Evolutionary conservation across 352 stramenopile genomes (phyloP), one percentile per base, ranked within the genome.

Genomic region (Phytophthora europaea): DNA sequence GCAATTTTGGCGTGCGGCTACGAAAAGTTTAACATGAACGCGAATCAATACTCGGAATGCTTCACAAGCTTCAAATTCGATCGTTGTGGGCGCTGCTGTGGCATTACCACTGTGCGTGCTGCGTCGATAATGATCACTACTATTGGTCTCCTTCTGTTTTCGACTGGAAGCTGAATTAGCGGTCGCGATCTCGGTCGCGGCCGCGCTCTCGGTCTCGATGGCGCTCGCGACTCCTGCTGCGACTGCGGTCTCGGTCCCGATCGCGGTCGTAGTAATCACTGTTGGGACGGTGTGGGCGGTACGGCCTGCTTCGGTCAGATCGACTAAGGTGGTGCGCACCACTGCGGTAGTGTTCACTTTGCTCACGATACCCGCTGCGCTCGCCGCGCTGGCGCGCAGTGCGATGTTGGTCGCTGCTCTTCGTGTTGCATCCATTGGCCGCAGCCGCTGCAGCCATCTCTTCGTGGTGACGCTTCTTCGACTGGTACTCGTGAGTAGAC

Each of bases 401-500:
- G 36, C 77, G 77, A 26, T 76, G 65, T 22, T 80, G 70, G 33
- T 81, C 74, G 45, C 61, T 64, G 33, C 40, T 61, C 36, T 82
- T 78, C n/a, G 47, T 22, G 48, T 52, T 75, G 34, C 70, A 34
- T 13, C 64, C 58, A 16, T 81, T 81, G 1, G 47, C 67, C 4
- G 67, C 70, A 3, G 73, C 77, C 1, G 67, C 79, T 22, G 85
- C 87, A 13, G 83, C 80, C 61, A 87, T 87, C 26, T 96, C 88
- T 70, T 92, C 89, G 28, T 93, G 86, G 38, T 94, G 83, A 5
- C 90, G 83, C 75, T 96, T 96, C 67, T 96, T 96, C 0, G 85
- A 93, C 71, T 96, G 90, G 52, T 96, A 96, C 45, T 95, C 90
- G 54, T 96, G 90, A 6, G 76, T 94, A 15, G 88, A 95, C 8